phyloP scores from a whole-genome alignment of 2,329 filamentous ascomycete species.

The Exutisphaerella laricina region DNA sequence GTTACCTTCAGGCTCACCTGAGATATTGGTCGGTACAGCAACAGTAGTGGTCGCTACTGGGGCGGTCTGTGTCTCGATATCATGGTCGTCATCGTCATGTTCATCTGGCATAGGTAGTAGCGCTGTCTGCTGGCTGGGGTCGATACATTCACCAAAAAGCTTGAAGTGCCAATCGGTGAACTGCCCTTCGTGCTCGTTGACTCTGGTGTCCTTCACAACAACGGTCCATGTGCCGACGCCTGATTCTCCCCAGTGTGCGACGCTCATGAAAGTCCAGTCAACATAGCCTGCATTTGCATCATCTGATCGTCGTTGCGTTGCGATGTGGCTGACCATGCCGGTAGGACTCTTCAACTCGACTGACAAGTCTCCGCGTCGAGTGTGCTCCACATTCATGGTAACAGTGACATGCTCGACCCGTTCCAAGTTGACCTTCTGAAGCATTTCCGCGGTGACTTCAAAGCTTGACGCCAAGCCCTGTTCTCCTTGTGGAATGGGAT shows the following conservation, averaged over 20 bases:
- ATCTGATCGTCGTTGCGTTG: conserved; percentile 68
- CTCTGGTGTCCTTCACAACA: conserved; percentile 74
- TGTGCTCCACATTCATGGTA: conserved; percentile 93
- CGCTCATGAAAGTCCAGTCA: conserved; percentile 99
- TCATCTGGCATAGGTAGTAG: conserved; percentile 77
- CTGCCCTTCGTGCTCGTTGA: conserved; percentile 69
- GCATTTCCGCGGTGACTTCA: conserved; percentile 73
- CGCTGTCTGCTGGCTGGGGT: conserved; percentile 64
- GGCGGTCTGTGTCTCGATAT: conserved; percentile 51
- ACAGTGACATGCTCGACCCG: conserved; percentile 91
- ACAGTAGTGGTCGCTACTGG: conserved; percentile 57
- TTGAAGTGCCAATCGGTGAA: conserved; percentile 92
- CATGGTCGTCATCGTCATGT: conserved; percentile 78
- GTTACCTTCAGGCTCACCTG: conserved; percentile 40
- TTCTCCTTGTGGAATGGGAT: conserved; percentile 77
- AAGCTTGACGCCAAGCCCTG: conserved; percentile 74
- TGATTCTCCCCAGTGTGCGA: conserved; percentile 91
- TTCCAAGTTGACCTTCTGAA: conserved; percentile 75
- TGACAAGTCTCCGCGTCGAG: conserved; percentile 80
- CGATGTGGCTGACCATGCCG: conserved; percentile 76
- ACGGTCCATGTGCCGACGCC: conserved; percentile 88
- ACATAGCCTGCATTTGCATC: conserved; percentile 64
- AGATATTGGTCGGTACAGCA: conserved; percentile 42
- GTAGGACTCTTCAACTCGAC: conserved; percentile 84
- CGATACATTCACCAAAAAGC: conserved; percentile 84